A percentile compares a stretch with the other conserved stretches of the same genome.
Evolutionary conservation across 2,329 filamentous ascomycete genomes (phyloP).

Genomic region (Fusarium phyllophilum): DNA sequence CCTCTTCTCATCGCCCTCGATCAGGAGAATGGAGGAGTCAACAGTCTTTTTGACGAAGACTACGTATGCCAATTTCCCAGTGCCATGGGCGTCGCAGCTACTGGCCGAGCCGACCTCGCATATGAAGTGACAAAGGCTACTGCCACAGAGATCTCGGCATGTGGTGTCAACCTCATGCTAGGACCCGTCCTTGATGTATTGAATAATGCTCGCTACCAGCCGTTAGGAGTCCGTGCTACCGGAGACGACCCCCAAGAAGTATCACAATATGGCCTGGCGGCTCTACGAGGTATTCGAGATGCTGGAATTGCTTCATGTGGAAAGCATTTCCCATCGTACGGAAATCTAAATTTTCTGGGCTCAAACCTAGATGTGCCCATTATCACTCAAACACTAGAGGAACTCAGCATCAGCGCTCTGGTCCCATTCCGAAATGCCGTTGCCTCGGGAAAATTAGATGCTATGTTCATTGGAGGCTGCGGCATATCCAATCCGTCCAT

Average conservation of each 20-base stretch:
- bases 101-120: constrained; percentile 83
- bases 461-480: constrained; percentile 95
- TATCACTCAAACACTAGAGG: constrained; percentile 93
- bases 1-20: constrained; percentile 92
- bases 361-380: constrained; percentile 93
- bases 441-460: constrained; percentile 80
- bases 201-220: constrained; percentile 91
- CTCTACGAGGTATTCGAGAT: constrained; percentile 92
- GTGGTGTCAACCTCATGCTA: constrained; percentile 95
- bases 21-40: constrained; percentile 98
- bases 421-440: constrained; percentile 94
- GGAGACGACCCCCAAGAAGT: constrained; percentile 96
- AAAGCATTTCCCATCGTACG: constrained; percentile 97
- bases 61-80: constrained; percentile 97
- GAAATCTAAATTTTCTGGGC: constrained; percentile 91
- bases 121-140: constrained; percentile 94
- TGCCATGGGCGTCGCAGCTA: constrained; percentile 96
- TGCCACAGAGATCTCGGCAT: constrained; percentile 89
- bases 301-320: constrained; percentile 89
- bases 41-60: constrained; percentile 94
- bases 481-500: constrained; percentile 91
- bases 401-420: constrained; percentile 89
- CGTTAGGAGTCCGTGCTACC: constrained; percentile 86
- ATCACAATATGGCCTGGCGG: constrained; percentile 89
- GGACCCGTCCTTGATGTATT: constrained; percentile 94